phyloP scores from a whole-genome alignment of 306 rosid genomes.

The Fragaria iinumae region DNA sequence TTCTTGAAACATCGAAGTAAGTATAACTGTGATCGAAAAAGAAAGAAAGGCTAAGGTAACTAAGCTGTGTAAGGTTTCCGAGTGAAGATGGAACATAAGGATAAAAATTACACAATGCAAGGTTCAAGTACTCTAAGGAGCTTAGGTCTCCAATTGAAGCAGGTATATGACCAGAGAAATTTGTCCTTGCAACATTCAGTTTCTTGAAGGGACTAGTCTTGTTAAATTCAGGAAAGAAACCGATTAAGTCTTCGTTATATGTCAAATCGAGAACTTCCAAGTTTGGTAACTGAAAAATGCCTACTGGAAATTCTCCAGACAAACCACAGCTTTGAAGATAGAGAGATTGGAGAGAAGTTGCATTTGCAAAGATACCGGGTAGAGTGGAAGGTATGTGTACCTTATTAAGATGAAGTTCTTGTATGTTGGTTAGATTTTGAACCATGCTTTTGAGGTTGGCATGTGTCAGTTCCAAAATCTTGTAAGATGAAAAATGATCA shows the following conservation, averaged over 20 bases:
- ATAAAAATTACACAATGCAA: background rate
- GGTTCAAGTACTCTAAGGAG: background rate
- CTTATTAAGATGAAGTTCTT: slow-evolving; percentile 2
- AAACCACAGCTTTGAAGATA: background rate
- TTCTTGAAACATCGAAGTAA: background rate
- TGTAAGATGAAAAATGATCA: too few relatives aligned
- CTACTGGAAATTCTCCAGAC: slow-evolving; percentile 14
- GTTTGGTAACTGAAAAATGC: slow-evolving; percentile 19
- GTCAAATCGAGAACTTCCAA: background rate
- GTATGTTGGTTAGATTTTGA: slow-evolving; percentile 17
- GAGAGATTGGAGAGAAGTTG: slow-evolving; percentile 13
- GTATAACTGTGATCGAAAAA: background rate
- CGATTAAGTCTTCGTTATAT: slow-evolving; percentile 15
- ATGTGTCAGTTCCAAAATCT: background rate
- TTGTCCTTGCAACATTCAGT: background rate
- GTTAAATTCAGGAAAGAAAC: slow-evolving; percentile 36
- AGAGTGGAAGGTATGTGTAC: slow-evolving; percentile 15
- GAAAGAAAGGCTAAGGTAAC: slow-evolving; percentile 6
- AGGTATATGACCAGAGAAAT: slow-evolving; percentile 34
- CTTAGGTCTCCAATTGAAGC: slow-evolving; percentile 27
- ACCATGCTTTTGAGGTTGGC: slow-evolving; percentile 1
- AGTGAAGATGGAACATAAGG: slow-evolving; percentile 35
- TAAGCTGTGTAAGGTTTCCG: slow-evolving; percentile 16
- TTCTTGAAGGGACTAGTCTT: background rate
- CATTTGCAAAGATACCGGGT: slow-evolving; percentile 19